These are phyloP conservation scores for Aspergillus olivimuriae DNA, from an alignment of 495 filamentous ascomycete genomes.

Conservation along the genomic window DNA sequence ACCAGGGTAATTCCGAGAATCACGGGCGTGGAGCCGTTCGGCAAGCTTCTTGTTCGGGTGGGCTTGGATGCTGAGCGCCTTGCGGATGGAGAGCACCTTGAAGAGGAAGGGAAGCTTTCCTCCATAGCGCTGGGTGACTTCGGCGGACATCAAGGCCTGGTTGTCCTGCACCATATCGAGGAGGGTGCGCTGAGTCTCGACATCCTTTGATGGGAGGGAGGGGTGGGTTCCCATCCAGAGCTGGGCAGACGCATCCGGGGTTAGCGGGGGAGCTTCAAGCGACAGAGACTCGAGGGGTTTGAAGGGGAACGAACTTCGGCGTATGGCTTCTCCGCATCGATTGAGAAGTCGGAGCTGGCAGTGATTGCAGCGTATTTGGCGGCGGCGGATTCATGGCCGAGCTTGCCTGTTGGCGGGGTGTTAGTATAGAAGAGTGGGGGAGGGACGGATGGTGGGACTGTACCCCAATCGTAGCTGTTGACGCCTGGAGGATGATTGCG, in stretches of 20 bases:
- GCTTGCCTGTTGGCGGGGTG: conserved; percentile 48
- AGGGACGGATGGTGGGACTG: conserved; percentile 13
- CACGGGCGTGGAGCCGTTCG: conserved; percentile 75
- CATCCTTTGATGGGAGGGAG: conserved; percentile 85
- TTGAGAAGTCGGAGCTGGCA: conserved; percentile 59
- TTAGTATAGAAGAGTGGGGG: background rate
- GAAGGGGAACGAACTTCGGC: conserved; percentile 59
- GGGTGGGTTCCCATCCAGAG: conserved; percentile 99
- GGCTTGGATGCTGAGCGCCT: conserved; percentile 93
- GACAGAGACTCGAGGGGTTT: conserved; percentile 9
- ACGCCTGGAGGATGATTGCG: conserved; percentile 47
- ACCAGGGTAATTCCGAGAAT: conserved; percentile 91
- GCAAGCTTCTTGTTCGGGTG: conserved; percentile 98
- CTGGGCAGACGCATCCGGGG: conserved; percentile 34
- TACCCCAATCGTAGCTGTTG: conserved; percentile 98
- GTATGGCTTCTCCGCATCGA: conserved; percentile 75
- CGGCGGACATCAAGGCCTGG: conserved; percentile 64
- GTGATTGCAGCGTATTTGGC: conserved; percentile 73
- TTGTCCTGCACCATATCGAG: conserved; percentile 90
- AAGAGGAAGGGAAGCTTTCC: conserved; percentile 89
- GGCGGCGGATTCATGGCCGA: conserved; percentile 69
- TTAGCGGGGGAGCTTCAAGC: conserved; percentile 9
- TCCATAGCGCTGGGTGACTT: conserved; percentile 65
- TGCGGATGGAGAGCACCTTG: conserved; percentile 91
- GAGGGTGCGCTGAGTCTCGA: conserved; percentile 75